Base-by-base conservation (phyloP, 148 eudicot species). In the Chenopodium suecicum region DNA sequence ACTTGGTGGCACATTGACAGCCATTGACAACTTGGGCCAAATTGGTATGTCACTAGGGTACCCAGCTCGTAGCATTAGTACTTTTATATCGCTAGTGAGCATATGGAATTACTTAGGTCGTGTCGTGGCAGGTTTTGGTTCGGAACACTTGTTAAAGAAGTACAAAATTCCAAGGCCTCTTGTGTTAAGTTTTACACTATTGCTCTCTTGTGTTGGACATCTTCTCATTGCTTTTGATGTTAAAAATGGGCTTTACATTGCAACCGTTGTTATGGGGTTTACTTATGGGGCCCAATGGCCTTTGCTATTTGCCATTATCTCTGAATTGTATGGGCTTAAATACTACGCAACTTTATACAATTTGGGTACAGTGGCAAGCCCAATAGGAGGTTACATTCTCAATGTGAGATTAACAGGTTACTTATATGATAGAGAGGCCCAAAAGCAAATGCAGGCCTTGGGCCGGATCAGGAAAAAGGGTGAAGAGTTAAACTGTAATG, bases 271-370 rank as follows among this genome's bases (percentile, higher is more conserved):
- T 14, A 85, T 88, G 50, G 90, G 90, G 69, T 88, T 88, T 80
- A 81, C 81, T 62, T 88, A 83, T 46, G 90, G 90, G 66, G 90
- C 90, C 20, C 86, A 83, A 73, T 88, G 88, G 90, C 86, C 90
- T 1, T 75, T 88, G 11, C 76, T 88, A n/a, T 88, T 73, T 31
- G 86, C 84, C 29, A 88, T 88, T 17, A 85, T 88, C 14, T 88
- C 90, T 1, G 90, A 88, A 41, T 32, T 88, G 0, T 88, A 80
- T 81, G 90, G 90, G 85, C 88, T 88, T 13, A 88, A 86, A 41
- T 84, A 85, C 48, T 88, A 88, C 77, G 70, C 90, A n/a, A 88
- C 90, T 9, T 67, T 88, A 22, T 70, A 81, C 68, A 88, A 85
- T 54, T 82, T 85, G 50, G 90, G 90, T 34, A 73, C 88, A 2